These are phyloP conservation scores for Fonsecaea erecta DNA, from an alignment of 2,329 filamentous ascomycete species.

Conservation along the genomic window DNA sequence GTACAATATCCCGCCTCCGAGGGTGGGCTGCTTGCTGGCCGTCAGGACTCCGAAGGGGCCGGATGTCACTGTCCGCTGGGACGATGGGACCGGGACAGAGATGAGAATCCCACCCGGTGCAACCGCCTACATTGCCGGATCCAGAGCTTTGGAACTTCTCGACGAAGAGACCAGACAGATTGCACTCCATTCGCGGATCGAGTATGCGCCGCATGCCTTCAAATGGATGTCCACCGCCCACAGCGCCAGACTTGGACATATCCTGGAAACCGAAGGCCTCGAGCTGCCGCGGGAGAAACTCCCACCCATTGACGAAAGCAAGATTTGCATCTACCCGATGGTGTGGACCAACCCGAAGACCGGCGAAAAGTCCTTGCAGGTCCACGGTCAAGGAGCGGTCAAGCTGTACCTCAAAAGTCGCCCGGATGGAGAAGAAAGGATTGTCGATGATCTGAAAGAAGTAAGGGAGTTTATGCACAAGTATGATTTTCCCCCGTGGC, in stretches of 20 bases:
- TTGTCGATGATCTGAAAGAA: constrained; percentile 40
- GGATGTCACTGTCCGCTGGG: constrained; percentile 42
- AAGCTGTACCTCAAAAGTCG: constrained; percentile 44
- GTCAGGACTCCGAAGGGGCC: constrained; percentile 44
- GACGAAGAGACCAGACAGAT: constrained; percentile 39
- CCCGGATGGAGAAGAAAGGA: constrained; percentile 37
- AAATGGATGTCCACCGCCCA: constrained; percentile 47
- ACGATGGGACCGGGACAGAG: constrained; percentile 44
- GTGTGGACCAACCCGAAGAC: constrained; percentile 47
- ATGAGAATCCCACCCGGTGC: constrained; percentile 44
- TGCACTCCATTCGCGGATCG: constrained; percentile 43
- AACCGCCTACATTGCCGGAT: constrained; percentile 44
- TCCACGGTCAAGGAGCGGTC: constrained; percentile 45
- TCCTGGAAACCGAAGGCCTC: constrained; percentile 39
- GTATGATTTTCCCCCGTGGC: constrained; percentile 34
- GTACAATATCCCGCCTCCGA: constrained; percentile 45
- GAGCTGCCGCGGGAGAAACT: constrained; percentile 42
- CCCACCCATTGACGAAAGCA: constrained; percentile 40
- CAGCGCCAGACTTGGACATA: constrained; percentile 43
- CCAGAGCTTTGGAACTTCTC: constrained; percentile 38
- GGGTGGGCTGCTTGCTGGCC: constrained; percentile 45
- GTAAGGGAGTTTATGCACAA: constrained; percentile 43
- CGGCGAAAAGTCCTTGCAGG: constrained; percentile 42
- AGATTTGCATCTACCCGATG: constrained; percentile 46
- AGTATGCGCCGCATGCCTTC: constrained; percentile 47